Evolutionary conservation across 2,329 filamentous ascomycete species (phyloP), one percentile per base, ranked within the genome.

Genomic region (Xylariaceae sp.): DNA sequence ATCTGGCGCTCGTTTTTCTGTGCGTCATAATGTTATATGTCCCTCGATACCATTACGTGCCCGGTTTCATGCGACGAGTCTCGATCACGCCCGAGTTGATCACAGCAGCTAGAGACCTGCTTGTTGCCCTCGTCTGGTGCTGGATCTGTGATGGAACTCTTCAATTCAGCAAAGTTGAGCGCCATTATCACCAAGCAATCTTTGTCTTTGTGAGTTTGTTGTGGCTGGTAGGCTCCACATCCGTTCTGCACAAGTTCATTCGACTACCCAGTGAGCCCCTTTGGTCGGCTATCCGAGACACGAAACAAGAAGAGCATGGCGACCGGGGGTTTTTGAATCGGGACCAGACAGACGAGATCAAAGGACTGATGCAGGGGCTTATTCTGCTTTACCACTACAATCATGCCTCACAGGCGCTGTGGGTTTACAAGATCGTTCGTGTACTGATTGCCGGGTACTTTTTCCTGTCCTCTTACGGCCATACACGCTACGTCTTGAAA

Each of bases 301-400:
- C 29, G 24, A 50, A 48, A 40, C 45, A 42, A 19, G 38, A 49
- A 3, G 42, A 18, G 18, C 45, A 48, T 22, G 46, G 49, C 15
- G 59, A 63, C 37, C 55, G 64, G 29, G 60, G 60, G 1, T 72
- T 76, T 39, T 61, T 83, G 4, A 68, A 73, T 1, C 68, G 79
- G 38, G 66, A 73, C 34, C 76, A 83, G 49, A 77, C 75, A 0
- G 72, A 83, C 46, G 81, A 85, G 55, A 81, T 79, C 72, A 84
- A 83, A 61, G 81, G 81, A 2, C 75, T 78, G 68, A 79, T 84
- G 75, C 79, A 83, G 48, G 66, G 69, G 12, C 60, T 81, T 15
- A 63, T 72, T 35, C 51, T 71, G 3, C 62, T 78, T 11, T 83
- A 80, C 51, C 73, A 80, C 45, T 83, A 78, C 57, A 75, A 76